Evolutionary conservation across 139 green algal genomes (phyloP), one percentile per base, ranked within the genome.

Genomic region (Eudorina sp.): DNA sequence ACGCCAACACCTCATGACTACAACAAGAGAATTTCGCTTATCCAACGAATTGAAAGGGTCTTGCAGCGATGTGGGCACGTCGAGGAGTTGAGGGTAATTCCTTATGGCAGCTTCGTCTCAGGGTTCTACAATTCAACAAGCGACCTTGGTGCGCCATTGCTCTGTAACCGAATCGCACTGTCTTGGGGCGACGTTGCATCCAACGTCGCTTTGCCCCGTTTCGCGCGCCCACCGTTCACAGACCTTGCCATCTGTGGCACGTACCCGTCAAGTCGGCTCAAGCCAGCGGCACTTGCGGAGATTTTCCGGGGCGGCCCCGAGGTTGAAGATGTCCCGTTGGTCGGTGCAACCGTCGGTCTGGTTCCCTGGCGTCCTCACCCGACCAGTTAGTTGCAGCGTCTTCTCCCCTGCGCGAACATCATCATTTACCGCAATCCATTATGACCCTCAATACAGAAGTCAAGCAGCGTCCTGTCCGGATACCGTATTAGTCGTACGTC

Each of bases 71-170:
- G 62, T 18, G 36, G 43, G 18, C 25, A 21, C 36, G 31, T 88
- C 7, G 41, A 74, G n/a, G 29, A 80, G 0, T 16, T 74, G 60
- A 11, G 36, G n/a, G 46, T 88, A 3, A 43, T 73, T 25, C 68
- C 83, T 8, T 88, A 88, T 51, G 83, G 83, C 69, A 69, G 41
- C 34, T 88, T 88, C 8, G 83, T 88, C 4, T 62, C 36, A 14
- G 2, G 23, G 3, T 81, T 82, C 36, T 88, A 88, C 83, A 88
- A 53, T 18, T 58, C 41, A 9, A 58, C 9, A 16, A 64, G 36
- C 4, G 83, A 88, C 51, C 83, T 88, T 34, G 83, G 80, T 85
- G 40, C 8, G 76, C 6, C 6, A 1, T n/a, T 14, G n/a, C n/a
- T 27, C 3, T 34, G 5, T 46, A 25, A 76, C 16, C 2, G 68